These are phyloP conservation scores for Monosporascus sp. DNA, from an alignment of 2,329 filamentous ascomycete species.

Conservation along the genomic window DNA sequence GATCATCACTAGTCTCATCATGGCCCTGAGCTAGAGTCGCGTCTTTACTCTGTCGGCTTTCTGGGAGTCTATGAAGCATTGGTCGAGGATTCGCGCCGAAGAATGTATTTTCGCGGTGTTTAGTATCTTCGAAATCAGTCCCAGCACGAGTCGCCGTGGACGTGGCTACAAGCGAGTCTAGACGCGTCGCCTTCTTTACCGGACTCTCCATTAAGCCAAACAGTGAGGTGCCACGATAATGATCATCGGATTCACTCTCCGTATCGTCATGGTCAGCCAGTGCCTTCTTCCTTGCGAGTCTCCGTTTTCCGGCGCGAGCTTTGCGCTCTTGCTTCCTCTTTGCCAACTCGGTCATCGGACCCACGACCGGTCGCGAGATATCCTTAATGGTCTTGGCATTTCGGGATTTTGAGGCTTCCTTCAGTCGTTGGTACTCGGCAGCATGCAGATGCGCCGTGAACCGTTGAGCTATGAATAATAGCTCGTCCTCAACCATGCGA, in stretches of 20 bases:
- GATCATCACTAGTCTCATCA: conserved; percentile 12
- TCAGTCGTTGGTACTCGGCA: conserved; percentile 69
- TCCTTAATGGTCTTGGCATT: conserved; percentile 47
- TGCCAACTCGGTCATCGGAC: conserved; percentile 31
- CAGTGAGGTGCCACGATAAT: conserved; percentile 30
- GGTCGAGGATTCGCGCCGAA: not conserved
- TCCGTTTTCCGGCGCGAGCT: conserved; percentile 31
- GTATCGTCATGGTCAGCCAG: conserved; percentile 18
- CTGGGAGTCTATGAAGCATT: not conserved
- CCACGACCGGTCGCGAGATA: conserved; percentile 48
- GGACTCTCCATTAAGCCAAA: conserved; percentile 40
- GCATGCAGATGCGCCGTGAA: conserved; percentile 73
- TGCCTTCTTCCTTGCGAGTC: conserved; percentile 16
- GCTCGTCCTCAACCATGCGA: conserved; percentile 82
- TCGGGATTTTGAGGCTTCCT: conserved; percentile 47
- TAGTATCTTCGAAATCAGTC: conserved; percentile 15
- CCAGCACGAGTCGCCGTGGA: conserved; percentile 18
- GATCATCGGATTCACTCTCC: conserved; percentile 17
- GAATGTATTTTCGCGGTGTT: not conserved
- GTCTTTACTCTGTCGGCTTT: conserved; percentile 1
- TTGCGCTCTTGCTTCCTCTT: conserved; percentile 31
- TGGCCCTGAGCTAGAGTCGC: not conserved
- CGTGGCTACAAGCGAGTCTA: conserved; percentile 15
- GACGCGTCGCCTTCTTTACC: conserved; percentile 20
- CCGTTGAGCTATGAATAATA: conserved; percentile 58